These are phyloP conservation scores for Puccinellia tenuiflora DNA, from an alignment of 176 grass and related monocot species.

Conservation along the genomic window DNA sequence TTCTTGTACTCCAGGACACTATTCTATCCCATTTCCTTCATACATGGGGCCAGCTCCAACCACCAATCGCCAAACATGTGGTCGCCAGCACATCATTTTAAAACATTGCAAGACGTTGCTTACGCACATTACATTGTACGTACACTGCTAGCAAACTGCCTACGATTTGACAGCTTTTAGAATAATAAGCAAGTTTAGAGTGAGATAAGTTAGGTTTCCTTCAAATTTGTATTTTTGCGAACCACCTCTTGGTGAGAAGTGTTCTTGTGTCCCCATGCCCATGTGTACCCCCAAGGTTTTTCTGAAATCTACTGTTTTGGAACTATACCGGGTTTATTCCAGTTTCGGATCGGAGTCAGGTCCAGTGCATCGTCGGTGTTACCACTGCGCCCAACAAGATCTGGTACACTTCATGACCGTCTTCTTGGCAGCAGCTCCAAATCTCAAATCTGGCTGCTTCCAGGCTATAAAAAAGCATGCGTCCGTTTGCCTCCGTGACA, in stretches of 20 bases:
- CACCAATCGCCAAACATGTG: background rate
- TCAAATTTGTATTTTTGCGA: background rate
- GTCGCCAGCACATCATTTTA: background rate
- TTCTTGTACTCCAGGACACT: background rate
- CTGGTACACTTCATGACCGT: conserved; percentile 3
- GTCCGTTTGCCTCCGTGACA: conserved; percentile 13
- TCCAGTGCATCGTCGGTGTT: conserved; percentile 16
- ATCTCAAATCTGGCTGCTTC: conserved; percentile 11
- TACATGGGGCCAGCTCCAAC: background rate
- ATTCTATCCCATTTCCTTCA: background rate
- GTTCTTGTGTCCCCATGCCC: background rate
- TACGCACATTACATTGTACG: background rate
- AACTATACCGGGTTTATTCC: background rate
- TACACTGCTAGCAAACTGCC: background rate
- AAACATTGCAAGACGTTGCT: background rate
- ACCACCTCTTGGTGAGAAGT: background rate
- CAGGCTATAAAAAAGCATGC: conserved; percentile 24
- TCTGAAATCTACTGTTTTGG: background rate
- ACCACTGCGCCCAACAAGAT: conserved; percentile 17
- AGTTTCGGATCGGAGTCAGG: conserved; percentile 5
- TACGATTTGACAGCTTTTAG: background rate
- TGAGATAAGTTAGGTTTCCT: background rate
- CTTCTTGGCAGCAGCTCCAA: background rate
- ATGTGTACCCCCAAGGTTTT: background rate
- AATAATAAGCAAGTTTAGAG: background rate